These are phyloP conservation scores for Austroboletus niveus DNA, from an alignment of 1,284 basidiomycete species.

Conservation along the genomic window DNA sequence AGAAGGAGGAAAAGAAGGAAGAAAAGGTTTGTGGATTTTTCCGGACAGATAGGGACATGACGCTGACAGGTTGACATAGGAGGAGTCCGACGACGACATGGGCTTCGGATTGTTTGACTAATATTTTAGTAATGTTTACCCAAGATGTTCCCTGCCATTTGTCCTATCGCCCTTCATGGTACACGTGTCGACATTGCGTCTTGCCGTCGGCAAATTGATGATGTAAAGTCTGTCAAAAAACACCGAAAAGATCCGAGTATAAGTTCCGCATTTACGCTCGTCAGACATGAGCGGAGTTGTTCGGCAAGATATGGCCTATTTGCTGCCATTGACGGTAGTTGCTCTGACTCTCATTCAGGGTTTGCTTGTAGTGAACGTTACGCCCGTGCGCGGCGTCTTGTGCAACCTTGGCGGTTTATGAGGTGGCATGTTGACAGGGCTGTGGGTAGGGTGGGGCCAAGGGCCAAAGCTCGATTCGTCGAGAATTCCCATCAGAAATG, in stretches of 20 bases:
- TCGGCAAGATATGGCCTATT: not conserved
- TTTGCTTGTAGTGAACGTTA: no score
- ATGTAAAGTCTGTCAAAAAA: conserved; percentile 3
- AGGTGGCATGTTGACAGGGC: not conserved
- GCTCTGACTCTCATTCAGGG: no score
- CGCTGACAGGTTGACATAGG: conserved; percentile 43
- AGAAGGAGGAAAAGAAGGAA: conserved; percentile 77
- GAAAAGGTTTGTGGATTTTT: conserved; percentile 57
- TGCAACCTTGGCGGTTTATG: no score
- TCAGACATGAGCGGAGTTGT: not conserved
- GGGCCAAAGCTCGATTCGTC: not conserved
- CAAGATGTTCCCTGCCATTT: not conserved
- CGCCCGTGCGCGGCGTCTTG: no score
- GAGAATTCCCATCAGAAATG: not conserved
- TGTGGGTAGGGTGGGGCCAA: not conserved
- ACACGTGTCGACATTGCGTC: conserved; percentile 7
- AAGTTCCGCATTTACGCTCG: conserved; percentile 9
- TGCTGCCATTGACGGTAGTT: not conserved
- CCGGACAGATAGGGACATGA: not conserved
- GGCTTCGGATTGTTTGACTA: conserved; percentile 96
- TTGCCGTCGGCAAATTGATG: conserved; percentile 28
- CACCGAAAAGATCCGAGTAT: conserved; percentile 20
- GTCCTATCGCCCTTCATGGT: not conserved
- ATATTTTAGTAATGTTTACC: conserved; percentile 22
- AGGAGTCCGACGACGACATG: conserved; percentile 89